These are phyloP conservation scores for Suillus hirtellus DNA, from an alignment of 768 basidiomycete species.

Conservation along the genomic window DNA sequence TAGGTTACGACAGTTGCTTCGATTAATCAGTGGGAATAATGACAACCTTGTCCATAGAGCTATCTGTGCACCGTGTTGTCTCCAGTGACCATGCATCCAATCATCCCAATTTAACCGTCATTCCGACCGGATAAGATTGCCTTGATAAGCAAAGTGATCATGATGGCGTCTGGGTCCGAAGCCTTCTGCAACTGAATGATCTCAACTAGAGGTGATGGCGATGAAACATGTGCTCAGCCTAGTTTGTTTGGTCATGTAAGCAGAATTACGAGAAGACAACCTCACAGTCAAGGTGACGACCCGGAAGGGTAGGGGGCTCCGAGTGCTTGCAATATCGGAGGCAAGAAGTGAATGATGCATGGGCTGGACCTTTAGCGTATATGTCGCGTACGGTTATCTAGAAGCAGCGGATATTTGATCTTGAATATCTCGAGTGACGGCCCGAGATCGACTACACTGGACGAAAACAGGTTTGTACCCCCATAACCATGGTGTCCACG, in stretches of 20 bases:
- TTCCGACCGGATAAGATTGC: constrained; percentile 14
- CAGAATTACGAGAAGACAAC: constrained; percentile 31
- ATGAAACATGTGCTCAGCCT: constrained; percentile 16
- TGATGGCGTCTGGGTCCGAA: constrained; percentile 25
- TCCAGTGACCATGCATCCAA: not conserved
- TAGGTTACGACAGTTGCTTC: not conserved
- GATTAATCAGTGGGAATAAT: not conserved
- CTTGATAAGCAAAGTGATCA: constrained; percentile 25
- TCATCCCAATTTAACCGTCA: not conserved
- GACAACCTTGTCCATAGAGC: not conserved
- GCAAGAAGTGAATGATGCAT: constrained; percentile 30
- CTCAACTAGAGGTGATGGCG: constrained; percentile 27
- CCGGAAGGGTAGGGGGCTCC: constrained; percentile 25
- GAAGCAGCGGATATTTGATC: no score
- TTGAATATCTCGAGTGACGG: no score
- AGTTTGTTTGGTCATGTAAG: constrained; percentile 26
- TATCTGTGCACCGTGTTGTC: not conserved
- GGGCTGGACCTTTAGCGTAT: constrained; percentile 18
- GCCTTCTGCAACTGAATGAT: constrained; percentile 29
- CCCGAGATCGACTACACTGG: no score
- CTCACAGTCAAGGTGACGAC: constrained; percentile 21
- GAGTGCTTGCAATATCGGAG: constrained; percentile 28
- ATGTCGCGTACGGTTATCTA: no score
- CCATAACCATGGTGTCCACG: no score
- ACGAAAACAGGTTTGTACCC: no score